These are phyloP conservation scores for Akanthomyces muscarius DNA, from an alignment of 2,329 filamentous ascomycete species.

Conservation along the genomic window DNA sequence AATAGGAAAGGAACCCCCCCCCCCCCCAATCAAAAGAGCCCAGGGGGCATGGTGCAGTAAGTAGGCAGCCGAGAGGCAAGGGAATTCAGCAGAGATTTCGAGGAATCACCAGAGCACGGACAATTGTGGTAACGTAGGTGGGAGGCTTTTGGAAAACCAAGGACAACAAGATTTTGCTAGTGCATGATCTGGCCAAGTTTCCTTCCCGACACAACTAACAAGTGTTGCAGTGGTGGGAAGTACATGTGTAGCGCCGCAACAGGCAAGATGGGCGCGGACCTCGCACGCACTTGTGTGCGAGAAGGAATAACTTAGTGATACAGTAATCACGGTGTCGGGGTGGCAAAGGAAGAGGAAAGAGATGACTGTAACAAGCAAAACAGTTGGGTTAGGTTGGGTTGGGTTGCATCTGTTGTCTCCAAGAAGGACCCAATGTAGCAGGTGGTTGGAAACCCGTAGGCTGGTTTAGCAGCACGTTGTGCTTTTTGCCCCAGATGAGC, in stretches of 20 bases:
- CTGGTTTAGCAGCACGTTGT: background rate
- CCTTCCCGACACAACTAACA: background rate
- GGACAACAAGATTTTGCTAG: background rate
- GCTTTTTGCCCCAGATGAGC: background rate
- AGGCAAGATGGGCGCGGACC: conserved; percentile 1
- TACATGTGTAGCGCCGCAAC: background rate
- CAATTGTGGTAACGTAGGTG: background rate
- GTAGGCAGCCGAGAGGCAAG: no score
- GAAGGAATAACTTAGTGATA: background rate
- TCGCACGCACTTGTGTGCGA: background rate
- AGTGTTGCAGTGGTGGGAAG: background rate
- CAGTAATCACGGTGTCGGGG: background rate
- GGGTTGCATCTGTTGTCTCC: background rate
- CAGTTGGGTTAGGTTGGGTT: background rate
- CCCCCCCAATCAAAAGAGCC: background rate
- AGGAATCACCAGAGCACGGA: no score
- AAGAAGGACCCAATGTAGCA: background rate
- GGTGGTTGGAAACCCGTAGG: background rate
- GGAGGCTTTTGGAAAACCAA: background rate
- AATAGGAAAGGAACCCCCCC: background rate
- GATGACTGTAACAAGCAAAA: background rate
- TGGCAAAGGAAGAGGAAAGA: background rate
- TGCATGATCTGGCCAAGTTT: background rate
- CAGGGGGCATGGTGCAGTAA: background rate
- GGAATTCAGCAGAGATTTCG: background rate